Base-by-base conservation (phyloP, 257 asterid species). In the Schizonepeta tenuifolia region DNA sequence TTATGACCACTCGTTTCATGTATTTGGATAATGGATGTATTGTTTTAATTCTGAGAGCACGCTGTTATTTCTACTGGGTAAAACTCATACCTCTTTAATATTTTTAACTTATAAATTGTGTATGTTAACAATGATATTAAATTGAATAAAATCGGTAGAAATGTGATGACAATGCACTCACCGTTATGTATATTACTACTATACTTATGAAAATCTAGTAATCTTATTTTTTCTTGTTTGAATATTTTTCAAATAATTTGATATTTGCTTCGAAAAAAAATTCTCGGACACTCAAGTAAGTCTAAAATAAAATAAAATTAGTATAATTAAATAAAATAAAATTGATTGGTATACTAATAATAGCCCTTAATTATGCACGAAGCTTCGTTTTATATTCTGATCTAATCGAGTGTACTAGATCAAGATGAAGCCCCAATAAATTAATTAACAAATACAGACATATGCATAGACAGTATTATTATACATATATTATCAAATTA, bases 331-430 rank as follows among this genome's bases (percentile, higher is more conserved):
- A 31, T 31, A 2, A 4, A 31, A 4, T 47, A 0, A 47, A 54
- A 56, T 24, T 24, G 24, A 56, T 55, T 22, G 35, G 35, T 26
- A 54, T 21, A 1, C 38, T 56, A 24, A 24, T 24, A 24, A 56
- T 13, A 57, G 5, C n/a, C n/a, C 12, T 12, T 11, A 6, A 33
- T 10, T 12, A 24, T 26, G 40, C 64, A 26, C 64, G 64, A 57
- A 57, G 64, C 64, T 57, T 57, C 64, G 11, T 14, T 57, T 57
- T 13, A 28, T 57, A 33, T 12, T 24, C 20, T 21, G 60, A 54
- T 55, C 7, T 21, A 1, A 22, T 55, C 18, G 36, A 55, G 61
- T 55, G 61, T 55, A 55, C 61, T 55, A 3, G 4, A 55, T 1
- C 17, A 49, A 7, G 21, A 33, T 60, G 35, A 13, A 35, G 5